Conservation (phyloP, 306 rosid species). For the Prunus salicina region DNA sequence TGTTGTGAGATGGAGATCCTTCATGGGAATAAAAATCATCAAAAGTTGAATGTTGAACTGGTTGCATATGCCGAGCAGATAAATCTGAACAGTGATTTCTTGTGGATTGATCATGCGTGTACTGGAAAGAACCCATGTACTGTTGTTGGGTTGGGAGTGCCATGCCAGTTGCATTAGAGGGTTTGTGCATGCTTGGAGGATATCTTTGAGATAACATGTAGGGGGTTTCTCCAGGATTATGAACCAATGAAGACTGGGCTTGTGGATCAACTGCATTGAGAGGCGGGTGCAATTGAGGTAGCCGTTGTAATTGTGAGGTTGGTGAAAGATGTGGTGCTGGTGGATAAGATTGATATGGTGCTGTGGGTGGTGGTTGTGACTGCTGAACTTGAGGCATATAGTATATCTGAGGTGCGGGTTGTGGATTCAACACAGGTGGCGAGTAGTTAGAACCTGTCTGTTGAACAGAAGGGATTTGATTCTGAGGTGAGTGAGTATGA, state of each 20-base stretch:
- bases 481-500: slow-evolving; percentile 13
- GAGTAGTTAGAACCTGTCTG: slow-evolving; percentile 19
- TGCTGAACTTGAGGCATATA: slow-evolving; percentile 20
- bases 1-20: slow-evolving; percentile 19
- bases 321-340: slow-evolving; percentile 16
- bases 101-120: slow-evolving; percentile 14
- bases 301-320: slow-evolving; percentile 19
- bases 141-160: slow-evolving; percentile 17
- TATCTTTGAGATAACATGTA: slow-evolving; percentile 22
- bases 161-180: slow-evolving; percentile 7
- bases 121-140: slow-evolving; percentile 19
- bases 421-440: slow-evolving; percentile 18
- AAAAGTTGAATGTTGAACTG: slow-evolving; percentile 16
- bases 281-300: slow-evolving; percentile 5
- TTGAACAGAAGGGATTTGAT: slow-evolving; percentile 12
- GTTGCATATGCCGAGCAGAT: slow-evolving; percentile 17
- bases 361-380: slow-evolving; percentile 10
- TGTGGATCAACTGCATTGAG: slow-evolving; percentile 15
- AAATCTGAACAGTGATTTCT: slow-evolving; percentile 15
- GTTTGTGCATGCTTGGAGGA: slow-evolving; percentile 19
- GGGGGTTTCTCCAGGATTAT: slow-evolving; percentile 10
- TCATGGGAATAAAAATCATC: slow-evolving; percentile 14
- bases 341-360: slow-evolving; percentile 20
- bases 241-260: slow-evolving; percentile 3
- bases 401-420: slow-evolving; percentile 24